These are phyloP conservation scores for Puccinia polysora DNA, from an alignment of 1,284 basidiomycete genomes.

Conservation along the genomic window DNA sequence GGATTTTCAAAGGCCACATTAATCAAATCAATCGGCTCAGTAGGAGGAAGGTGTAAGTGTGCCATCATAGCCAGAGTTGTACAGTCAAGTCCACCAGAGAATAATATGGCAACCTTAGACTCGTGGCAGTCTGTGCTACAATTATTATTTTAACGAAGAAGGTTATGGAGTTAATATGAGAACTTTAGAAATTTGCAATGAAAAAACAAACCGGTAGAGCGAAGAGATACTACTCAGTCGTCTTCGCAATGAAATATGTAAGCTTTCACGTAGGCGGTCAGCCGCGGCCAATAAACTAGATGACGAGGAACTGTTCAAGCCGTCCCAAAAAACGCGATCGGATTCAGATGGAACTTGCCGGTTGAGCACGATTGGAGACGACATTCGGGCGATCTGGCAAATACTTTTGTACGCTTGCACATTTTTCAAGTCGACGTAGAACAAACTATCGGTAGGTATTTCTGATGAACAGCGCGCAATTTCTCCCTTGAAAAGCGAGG, in stretches of 20 bases:
- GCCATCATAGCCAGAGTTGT: conserved; percentile 75
- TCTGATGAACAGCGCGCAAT: background rate
- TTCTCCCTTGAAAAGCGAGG: conserved; percentile 40
- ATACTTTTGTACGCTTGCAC: background rate
- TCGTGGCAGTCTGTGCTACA: conserved; percentile 42
- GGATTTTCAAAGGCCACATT: conserved; percentile 97
- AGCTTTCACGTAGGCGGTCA: background rate
- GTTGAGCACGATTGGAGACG: conserved; percentile 2
- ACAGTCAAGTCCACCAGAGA: conserved; percentile 94
- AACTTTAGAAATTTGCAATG: background rate
- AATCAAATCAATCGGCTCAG: conserved; percentile 83
- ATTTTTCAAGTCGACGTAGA: conserved; percentile 1
- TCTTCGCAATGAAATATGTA: background rate
- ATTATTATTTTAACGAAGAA: background rate
- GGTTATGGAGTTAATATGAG: background rate
- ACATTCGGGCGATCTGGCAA: background rate
- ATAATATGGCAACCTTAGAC: conserved; percentile 75
- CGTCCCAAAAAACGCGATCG: background rate
- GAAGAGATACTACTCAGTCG: conserved; percentile 10
- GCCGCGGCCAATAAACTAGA: background rate
- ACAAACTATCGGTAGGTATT: conserved; percentile 13
- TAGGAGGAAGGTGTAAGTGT: conserved; percentile 67
- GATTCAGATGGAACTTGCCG: conserved; percentile 3
- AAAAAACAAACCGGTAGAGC: conserved; percentile 18
- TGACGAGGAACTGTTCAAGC: background rate